phyloP scores from a whole-genome alignment of 139 green algal genomes.

The Chlorella ohadii region DNA sequence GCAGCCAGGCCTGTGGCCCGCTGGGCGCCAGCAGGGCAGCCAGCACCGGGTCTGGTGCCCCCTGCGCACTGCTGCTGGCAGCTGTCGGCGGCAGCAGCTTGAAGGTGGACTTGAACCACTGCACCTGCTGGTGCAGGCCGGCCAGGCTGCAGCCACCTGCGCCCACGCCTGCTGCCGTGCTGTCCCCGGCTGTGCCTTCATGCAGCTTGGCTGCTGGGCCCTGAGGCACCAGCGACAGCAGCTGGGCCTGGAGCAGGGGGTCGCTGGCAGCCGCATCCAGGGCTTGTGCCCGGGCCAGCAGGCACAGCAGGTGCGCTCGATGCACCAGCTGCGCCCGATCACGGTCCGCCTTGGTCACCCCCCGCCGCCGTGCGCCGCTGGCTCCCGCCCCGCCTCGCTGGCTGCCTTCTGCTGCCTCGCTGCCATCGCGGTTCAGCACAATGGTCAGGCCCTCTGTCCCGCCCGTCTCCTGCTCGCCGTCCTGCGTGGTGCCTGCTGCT shows the following conservation, averaged over 20 bases:
- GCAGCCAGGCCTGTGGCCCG: neutral
- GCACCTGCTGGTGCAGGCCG: constrained; percentile 44
- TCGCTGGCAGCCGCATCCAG: constrained; percentile 65
- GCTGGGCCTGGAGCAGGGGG: constrained; percentile 63
- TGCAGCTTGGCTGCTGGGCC: neutral
- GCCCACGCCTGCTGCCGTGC: neutral
- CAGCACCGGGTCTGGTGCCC: neutral
- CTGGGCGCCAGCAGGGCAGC: neutral
- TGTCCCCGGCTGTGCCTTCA: neutral
- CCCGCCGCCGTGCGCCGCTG: neutral
- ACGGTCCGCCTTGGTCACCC: constrained; percentile 49
- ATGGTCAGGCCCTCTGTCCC: neutral
- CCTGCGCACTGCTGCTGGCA: neutral
- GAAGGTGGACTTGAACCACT: constrained; percentile 49
- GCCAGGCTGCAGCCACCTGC: neutral
- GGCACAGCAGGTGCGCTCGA: constrained; percentile 67
- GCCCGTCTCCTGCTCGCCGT: neutral
- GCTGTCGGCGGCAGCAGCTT: neutral
- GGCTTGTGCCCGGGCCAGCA: constrained; percentile 61
- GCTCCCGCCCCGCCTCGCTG: neutral
- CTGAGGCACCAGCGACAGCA: constrained; percentile 60
- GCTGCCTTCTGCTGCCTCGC: neutral
- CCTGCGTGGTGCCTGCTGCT: constrained; percentile 18
- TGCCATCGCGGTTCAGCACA: neutral
- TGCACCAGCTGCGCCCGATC: constrained; percentile 64